Evolutionary conservation across 2,329 filamentous ascomycete species (phyloP), one percentile per base, ranked within the genome.

Genomic region (Penicillium sp.): DNA sequence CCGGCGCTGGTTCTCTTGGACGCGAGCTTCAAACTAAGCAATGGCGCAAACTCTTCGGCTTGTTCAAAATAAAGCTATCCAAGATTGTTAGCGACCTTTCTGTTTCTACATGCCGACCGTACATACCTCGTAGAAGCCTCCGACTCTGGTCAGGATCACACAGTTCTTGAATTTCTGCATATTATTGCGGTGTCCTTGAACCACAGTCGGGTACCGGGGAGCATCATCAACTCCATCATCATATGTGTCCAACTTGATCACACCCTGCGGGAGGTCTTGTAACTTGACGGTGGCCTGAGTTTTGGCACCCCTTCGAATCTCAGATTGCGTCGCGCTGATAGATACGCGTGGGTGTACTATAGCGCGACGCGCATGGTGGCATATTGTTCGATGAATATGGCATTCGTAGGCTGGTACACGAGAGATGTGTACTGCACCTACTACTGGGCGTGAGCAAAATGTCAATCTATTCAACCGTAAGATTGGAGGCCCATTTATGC

Each of bases 111-210:
- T 19, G 6, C 11, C 35, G 10, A 29, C 23, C 26, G 29, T 10
- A 25, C 29, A 45, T 75, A 82, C 81, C 77, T 99, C 95, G 76
- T 98, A 99, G 77, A 99, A 99, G 59, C 93, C 89, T 55, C 95
- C 95, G 27, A 99, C 92, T 55, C 93, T 86, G 4, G 95, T 99
- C 58, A 99, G 78, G 8, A 99, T 75, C 39, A 99, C 90, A 75
- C 93, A 98, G 67, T 96, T 92, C 68, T 88, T 85, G 77, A 96
- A 97, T 68, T 89, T 92, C 65, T 87, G 83, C 88, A 98, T 96
- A 76, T 96, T 96, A 64, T 88, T 91, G 55, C 87, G 85, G 27
- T 91, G 93, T 72, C 96, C 92, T 69, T 92, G 85, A 57, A 98
- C 80, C 48, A 98, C 90, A n/a, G 91, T 90, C 16, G 95, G 93